phyloP scores from a whole-genome alignment of 768 basidiomycete species.

The Ephemerocybe angulata region DNA sequence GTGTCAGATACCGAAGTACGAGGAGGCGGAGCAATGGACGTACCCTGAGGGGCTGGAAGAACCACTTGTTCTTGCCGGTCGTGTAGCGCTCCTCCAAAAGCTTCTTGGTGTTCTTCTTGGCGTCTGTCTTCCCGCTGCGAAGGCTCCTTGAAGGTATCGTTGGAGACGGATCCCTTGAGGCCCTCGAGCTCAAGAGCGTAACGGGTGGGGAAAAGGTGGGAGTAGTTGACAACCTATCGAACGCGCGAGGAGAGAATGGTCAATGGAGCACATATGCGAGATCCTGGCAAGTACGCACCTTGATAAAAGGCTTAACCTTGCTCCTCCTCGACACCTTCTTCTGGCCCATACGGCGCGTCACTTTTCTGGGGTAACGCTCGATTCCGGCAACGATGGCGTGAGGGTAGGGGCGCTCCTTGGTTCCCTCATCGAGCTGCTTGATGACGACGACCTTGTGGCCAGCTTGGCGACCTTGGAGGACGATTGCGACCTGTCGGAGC shows the following conservation, averaged over 20 bases:
- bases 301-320: slow-evolving; percentile 99
- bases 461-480: slow-evolving; percentile 98
- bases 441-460: slow-evolving; percentile 99
- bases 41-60: slow-evolving; percentile 85
- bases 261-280: too few species aligned
- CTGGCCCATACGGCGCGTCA: slow-evolving; percentile 95
- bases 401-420: slow-evolving; percentile 93
- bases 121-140: slow-evolving; percentile 90
- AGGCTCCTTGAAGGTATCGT: slow-evolving; percentile 97
- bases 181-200: slow-evolving; percentile 96
- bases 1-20: background rate
- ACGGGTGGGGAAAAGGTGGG: slow-evolving; percentile 98
- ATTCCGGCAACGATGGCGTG: slow-evolving; percentile 98
- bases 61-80: slow-evolving; percentile 96
- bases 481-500: slow-evolving; percentile 94
- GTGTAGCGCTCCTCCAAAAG: slow-evolving; percentile 93
- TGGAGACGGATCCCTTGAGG: slow-evolving; percentile 79
- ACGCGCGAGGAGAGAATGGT: too few species aligned
- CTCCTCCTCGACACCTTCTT: slow-evolving; percentile 90
- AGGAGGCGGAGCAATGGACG: slow-evolving; percentile 16
- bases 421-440: slow-evolving; percentile 95
- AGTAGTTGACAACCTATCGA: slow-evolving; percentile 94
- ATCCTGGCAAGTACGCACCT: slow-evolving; percentile 52
- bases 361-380: slow-evolving; percentile 97
- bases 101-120: slow-evolving; percentile 97